Evolutionary conservation across 768 basidiomycete genomes (phyloP), one percentile per base, ranked within the genome.

Genomic region (Trametes cubensis): DNA sequence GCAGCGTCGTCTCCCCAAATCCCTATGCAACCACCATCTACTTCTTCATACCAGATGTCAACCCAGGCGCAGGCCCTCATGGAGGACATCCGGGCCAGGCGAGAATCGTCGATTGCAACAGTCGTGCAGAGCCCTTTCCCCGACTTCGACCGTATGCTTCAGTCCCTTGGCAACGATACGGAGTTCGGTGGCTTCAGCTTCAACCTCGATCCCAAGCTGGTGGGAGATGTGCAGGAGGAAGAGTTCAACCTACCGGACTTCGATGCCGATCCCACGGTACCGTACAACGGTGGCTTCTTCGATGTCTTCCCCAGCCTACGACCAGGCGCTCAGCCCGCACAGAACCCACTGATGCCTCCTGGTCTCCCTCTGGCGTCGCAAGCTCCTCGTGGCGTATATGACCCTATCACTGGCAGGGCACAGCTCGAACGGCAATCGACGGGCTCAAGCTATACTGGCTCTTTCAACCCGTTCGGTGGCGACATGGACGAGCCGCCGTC

Each of bases 101-200:
- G 92, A 47, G 89, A 92, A 67, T 79, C 83, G 8, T 76, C 78
- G 2, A 71, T 79, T 21, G 69, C 78, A 8, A 72, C 77, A 42
- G 73, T 75, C 48, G 74, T 77, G 6, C 68, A 66, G 38, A 92
- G 81, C 72, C 85, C 91, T 13, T 95, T 95, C 82, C 94, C 94
- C 11, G 94, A 95, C 65, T 86, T 95, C 66, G 93, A 94, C 72
- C 85, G 90, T 30, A 93, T 90, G 20, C 78, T 95, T 47, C 85
- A 89, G 70, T 86, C 83, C 50, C 78, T 94, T 45, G 83, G 81
- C 8, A 85, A 80, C 45, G 88, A 88, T 65, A 82, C 76, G 30
- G 83, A 79, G 55, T 80, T 81, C 69, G 80, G 84, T 34, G 85
- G 89, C 10, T 95, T 95, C 77, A 92, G 88, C 72, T 95, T 95